These are phyloP conservation scores for Ensete ventricosum DNA, from an alignment of 176 grass and related monocot species.

Conservation along the genomic window DNA sequence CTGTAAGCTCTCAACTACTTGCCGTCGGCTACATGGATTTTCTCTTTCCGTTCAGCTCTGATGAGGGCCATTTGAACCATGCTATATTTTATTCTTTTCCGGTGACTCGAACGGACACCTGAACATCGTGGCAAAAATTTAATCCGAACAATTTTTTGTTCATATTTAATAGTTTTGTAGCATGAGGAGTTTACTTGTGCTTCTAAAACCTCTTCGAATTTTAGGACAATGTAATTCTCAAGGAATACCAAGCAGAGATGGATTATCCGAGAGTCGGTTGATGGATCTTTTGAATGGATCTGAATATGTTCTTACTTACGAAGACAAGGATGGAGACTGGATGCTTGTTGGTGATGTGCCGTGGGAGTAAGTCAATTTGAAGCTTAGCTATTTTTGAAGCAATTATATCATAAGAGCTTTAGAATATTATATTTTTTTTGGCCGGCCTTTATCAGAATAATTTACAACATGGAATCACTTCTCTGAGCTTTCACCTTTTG, in stretches of 20 bases:
- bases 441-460: background rate
- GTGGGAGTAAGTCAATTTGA: conserved; percentile 13
- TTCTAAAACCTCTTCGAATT: background rate
- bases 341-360: conserved; percentile 20
- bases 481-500: background rate
- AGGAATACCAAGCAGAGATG: conserved; percentile 14
- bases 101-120: no score
- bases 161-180: background rate
- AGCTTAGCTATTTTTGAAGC: background rate
- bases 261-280: conserved; percentile 12
- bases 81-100: no score
- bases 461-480: background rate
- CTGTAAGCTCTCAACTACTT: background rate
- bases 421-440: background rate
- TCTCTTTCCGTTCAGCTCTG: background rate
- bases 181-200: background rate
- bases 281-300: conserved; percentile 19
- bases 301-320: conserved; percentile 21
- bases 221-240: conserved; percentile 11
- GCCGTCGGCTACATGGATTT: background rate
- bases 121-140: background rate
- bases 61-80: no score
- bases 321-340: conserved; percentile 20
- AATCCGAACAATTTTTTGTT: background rate
- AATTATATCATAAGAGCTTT: no score